These are phyloP conservation scores for Vaccinium myrtillus DNA, from an alignment of 148 eudicot species.

Conservation along the genomic window DNA sequence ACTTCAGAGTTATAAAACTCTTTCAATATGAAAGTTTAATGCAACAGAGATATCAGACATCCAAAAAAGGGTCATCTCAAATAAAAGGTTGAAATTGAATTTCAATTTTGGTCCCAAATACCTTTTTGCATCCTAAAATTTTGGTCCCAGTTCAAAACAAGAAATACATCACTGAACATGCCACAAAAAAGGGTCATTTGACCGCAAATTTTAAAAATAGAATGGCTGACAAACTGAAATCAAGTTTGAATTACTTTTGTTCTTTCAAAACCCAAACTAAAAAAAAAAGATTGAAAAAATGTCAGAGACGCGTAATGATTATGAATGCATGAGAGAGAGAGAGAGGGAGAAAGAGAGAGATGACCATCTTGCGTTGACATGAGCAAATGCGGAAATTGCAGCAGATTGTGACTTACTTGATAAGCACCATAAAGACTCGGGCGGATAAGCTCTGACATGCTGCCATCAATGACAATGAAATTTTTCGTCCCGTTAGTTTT, in stretches of 20 bases:
- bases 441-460: constrained; percentile 42
- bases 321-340: too few relatives aligned
- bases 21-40: background rate
- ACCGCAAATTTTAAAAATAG: too few relatives aligned
- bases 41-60: background rate
- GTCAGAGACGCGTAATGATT: too few relatives aligned
- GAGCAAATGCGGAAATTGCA: background rate
- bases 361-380: background rate
- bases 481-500: constrained; percentile 93
- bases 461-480: constrained; percentile 90
- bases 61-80: background rate
- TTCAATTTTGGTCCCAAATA: too few relatives aligned
- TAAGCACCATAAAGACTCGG: constrained; percentile 90
- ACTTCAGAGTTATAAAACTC: background rate
- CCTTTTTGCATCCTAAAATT: too few relatives aligned
- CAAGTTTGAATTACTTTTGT: background rate
- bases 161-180: background rate
- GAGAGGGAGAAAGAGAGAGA: too few relatives aligned
- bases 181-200: background rate
- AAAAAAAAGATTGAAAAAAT: too few relatives aligned
- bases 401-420: constrained; percentile 48
- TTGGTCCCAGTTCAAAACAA: too few relatives aligned
- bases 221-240: background rate
- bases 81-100: background rate
- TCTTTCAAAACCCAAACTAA: background rate